Percentiles rank a stretch among this genome's conserved stretches.
Conservation (phyloP, 139 green algal genomes). For the Desmodesmus armatus region DNA sequence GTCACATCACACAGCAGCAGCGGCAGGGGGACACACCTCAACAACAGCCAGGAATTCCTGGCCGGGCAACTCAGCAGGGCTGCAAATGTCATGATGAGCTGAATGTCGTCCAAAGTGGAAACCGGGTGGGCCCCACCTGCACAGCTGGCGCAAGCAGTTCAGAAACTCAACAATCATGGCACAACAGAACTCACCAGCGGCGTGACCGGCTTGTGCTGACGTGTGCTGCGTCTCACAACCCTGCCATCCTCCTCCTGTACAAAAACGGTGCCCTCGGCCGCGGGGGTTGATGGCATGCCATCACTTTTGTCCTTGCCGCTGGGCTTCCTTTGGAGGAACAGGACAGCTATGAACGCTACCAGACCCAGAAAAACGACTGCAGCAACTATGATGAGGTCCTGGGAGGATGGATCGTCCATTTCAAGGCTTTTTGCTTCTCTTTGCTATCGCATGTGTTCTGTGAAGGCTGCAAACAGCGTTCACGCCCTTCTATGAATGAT, state of each 20-base stretch:
- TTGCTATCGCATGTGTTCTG: not conserved
- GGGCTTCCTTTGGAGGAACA: constrained; percentile 27
- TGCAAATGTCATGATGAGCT: not conserved
- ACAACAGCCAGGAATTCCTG: not conserved
- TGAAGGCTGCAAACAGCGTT: not conserved
- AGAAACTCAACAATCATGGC: no score
- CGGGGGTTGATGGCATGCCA: not conserved
- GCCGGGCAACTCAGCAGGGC: not conserved
- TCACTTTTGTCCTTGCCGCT: not conserved
- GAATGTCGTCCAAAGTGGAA: not conserved
- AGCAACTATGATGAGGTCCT: constrained; percentile 16
- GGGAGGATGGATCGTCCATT: not conserved
- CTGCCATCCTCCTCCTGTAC: constrained; percentile 15
- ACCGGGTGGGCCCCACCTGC: not conserved
- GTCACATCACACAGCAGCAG: no score
- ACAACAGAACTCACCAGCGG: no score
- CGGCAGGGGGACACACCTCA: not conserved
- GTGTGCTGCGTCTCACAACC: constrained; percentile 27
- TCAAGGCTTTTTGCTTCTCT: not conserved
- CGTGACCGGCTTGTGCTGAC: not conserved
- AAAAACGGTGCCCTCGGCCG: constrained; percentile 24
- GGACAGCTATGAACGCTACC: constrained; percentile 41
- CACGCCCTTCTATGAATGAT: not conserved
- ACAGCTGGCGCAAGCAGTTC: not conserved
- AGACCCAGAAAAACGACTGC: constrained; percentile 32